These are phyloP conservation scores for Toxicodendron radicans DNA, from an alignment of 345 rosid genomes.

Conservation along the genomic window DNA sequence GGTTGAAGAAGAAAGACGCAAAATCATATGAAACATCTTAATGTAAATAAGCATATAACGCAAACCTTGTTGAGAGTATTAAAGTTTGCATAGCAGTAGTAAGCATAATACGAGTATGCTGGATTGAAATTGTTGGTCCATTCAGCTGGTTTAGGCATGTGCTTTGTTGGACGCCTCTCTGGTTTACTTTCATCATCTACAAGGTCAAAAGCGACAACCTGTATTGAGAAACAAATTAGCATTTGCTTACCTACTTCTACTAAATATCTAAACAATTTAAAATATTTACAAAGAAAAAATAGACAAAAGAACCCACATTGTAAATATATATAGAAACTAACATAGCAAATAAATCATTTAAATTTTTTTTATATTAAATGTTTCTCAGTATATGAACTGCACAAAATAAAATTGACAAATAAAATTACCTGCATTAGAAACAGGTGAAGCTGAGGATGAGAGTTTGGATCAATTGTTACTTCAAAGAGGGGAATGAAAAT, in stretches of 20 bases:
- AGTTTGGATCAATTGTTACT: constrained; percentile 49
- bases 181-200: constrained; percentile 68
- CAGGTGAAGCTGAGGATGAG: constrained; percentile 57
- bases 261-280: no score
- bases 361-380: background rate
- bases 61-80: constrained; percentile 50
- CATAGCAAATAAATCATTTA: background rate
- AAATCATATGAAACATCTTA: constrained; percentile 1
- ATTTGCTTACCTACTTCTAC: background rate
- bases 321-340: background rate
- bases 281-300: no score
- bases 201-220: constrained; percentile 63
- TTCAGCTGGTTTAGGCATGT: constrained; percentile 55
- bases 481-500: constrained; percentile 54
- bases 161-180: constrained; percentile 62
- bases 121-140: constrained; percentile 63
- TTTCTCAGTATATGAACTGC: background rate
- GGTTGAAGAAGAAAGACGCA: constrained; percentile 9
- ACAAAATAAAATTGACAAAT: background rate
- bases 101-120: constrained; percentile 56
- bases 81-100: constrained; percentile 59
- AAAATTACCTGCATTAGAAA: constrained; percentile 41
- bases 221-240: constrained; percentile 22
- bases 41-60: background rate
- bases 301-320: background rate